phyloP scores from a whole-genome alignment of 2,329 filamentous ascomycete genomes.

The Arthrobotrys sphaeroides region DNA sequence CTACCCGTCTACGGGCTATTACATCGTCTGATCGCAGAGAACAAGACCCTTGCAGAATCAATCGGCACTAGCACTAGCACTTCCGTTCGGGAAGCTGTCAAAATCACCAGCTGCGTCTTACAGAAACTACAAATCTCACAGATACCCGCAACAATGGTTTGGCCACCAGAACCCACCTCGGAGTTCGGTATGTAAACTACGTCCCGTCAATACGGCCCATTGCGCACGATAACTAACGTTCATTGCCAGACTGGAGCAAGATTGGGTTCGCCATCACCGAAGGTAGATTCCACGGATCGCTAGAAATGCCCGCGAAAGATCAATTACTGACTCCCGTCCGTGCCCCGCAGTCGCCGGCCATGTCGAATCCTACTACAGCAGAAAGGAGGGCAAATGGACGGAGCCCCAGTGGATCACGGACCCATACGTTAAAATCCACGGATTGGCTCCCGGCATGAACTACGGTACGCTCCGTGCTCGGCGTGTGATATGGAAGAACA shows the following conservation, averaged over 20 bases:
- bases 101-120: not conserved
- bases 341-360: slow-evolving; percentile 82
- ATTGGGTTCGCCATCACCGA: slow-evolving; percentile 93
- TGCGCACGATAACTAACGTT: not conserved
- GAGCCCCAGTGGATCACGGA: slow-evolving; percentile 80
- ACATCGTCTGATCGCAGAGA: not conserved
- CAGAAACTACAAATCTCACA: slow-evolving; percentile 3
- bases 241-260: slow-evolving; percentile 79
- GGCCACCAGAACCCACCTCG: slow-evolving; percentile 48
- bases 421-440: slow-evolving; percentile 87
- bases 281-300: slow-evolving; percentile 66
- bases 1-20: too few species aligned
- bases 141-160: slow-evolving; percentile 27
- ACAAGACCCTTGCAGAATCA: slow-evolving; percentile 24
- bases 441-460: slow-evolving; percentile 94
- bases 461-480: slow-evolving; percentile 67
- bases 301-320: not conserved
- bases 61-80: slow-evolving; percentile 20
- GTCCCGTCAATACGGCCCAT: not conserved
- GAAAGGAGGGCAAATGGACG: slow-evolving; percentile 78
- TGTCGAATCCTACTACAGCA: slow-evolving; percentile 84
- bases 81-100: slow-evolving; percentile 31
- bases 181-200: slow-evolving; percentile 25
- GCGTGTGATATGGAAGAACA: not conserved
- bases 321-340: slow-evolving; percentile 6